Evolutionary conservation across 768 basidiomycete species (phyloP).

Genomic region (Lactifluus echinatus): DNA sequence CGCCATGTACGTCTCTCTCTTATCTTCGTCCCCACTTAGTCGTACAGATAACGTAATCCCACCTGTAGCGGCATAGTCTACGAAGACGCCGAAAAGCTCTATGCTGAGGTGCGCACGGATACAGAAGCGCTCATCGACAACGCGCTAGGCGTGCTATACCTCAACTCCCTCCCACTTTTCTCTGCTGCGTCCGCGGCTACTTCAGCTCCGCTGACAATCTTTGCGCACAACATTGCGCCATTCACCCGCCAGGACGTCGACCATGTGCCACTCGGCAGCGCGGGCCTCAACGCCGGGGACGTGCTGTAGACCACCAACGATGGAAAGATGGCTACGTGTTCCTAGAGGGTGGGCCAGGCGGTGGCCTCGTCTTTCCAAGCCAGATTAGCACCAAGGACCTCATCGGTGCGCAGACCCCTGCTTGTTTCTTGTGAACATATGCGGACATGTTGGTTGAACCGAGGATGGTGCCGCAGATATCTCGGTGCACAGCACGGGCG

Average conservation of each 20-base stretch:
- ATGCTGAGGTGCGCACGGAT: constrained; percentile 63
- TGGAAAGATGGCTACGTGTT: constrained; percentile 67
- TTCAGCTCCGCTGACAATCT: constrained; percentile 34
- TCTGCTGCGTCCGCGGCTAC: constrained; percentile 27
- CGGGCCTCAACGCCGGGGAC: constrained; percentile 34
- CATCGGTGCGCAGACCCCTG: neutral
- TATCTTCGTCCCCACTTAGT: neutral
- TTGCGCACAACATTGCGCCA: constrained; percentile 78
- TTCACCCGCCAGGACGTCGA: constrained; percentile 76
- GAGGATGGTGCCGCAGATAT: constrained; percentile 12
- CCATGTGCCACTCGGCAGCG: constrained; percentile 46
- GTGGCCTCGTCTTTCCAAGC: constrained; percentile 24
- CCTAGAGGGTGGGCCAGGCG: constrained; percentile 43
- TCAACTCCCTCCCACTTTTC: constrained; percentile 35
- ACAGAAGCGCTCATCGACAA: constrained; percentile 64
- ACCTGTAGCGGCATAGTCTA: constrained; percentile 86
- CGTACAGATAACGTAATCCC: neutral
- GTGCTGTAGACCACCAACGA: constrained; percentile 60
- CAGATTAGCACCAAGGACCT: constrained; percentile 1
- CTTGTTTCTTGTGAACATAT: neutral
- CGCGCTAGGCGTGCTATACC: constrained; percentile 60
- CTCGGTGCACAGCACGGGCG: constrained; percentile 52
- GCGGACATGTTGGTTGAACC: neutral
- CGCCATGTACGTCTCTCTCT: constrained; percentile 51
- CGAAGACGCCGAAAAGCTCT: constrained; percentile 86